Percentiles rank a stretch among this genome's conserved stretches.
Conservation (phyloP, 2,329 filamentous ascomycete species). For the Catunica adiposa region DNA sequence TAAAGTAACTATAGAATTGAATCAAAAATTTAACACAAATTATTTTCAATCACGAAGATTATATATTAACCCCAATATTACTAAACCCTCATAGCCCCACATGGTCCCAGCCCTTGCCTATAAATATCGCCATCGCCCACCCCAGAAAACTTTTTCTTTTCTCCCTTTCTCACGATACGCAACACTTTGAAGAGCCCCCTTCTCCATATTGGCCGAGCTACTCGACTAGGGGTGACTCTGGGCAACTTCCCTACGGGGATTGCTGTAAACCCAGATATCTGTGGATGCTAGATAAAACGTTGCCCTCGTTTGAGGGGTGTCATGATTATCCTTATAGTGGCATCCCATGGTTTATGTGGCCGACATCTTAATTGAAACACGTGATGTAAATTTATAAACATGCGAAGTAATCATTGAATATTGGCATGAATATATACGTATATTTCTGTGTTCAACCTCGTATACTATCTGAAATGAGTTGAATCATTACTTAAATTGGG, state of each 20-base stretch:
- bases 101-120: background rate
- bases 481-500: background rate
- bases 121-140: constrained; percentile 5
- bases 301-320: constrained; percentile 31
- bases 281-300: constrained; percentile 23
- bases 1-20: no score
- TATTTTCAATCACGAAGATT: no score
- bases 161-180: constrained; percentile 19
- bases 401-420: no score
- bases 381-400: no score
- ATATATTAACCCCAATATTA: background rate
- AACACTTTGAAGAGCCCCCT: constrained; percentile 18
- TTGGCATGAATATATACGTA: background rate
- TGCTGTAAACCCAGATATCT: constrained; percentile 11
- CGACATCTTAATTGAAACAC: constrained; percentile 20
- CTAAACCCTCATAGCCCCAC: background rate
- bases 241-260: constrained; percentile 12
- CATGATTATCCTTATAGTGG: constrained; percentile 24
- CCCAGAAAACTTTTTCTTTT: constrained; percentile 13
- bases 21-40: no score
- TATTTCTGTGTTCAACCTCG: background rate
- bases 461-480: background rate
- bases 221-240: constrained; percentile 11
- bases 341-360: constrained; percentile 29
- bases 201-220: background rate